phyloP scores from a whole-genome alignment of 345 rosid species.

The Eutrema heterophyllum region DNA sequence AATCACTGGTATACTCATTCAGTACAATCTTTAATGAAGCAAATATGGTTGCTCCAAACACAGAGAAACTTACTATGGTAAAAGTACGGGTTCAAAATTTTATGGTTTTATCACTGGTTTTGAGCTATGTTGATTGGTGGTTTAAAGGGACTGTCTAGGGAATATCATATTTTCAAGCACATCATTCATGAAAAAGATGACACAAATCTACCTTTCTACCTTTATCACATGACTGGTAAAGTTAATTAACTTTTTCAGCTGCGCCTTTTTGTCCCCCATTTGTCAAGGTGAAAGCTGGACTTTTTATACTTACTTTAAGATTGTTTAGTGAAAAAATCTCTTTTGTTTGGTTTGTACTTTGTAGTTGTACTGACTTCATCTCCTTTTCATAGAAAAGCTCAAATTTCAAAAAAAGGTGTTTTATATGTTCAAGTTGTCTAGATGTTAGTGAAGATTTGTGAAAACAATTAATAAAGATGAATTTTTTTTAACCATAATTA shows the following conservation, averaged over 20 bases:
- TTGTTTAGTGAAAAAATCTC: constrained; percentile 7
- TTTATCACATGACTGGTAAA: constrained; percentile 29
- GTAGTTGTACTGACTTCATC: constrained; percentile 7
- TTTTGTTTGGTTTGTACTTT: constrained; percentile 14
- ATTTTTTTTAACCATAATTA: neutral
- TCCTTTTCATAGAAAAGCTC: constrained; percentile 24
- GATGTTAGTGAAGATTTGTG: constrained; percentile 25
- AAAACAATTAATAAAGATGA: constrained; percentile 5
- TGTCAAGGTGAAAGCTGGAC: constrained; percentile 25
- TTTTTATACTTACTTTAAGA: constrained; percentile 11
- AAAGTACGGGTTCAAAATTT: neutral
- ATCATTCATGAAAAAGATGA: constrained; percentile 20
- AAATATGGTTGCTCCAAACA: constrained; percentile 10
- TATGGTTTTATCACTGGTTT: constrained; percentile 1
- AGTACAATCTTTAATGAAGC: neutral
- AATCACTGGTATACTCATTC: constrained; percentile 6
- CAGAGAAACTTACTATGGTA: neutral
- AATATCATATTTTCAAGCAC: constrained; percentile 13
- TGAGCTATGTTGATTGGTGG: constrained; percentile 12
- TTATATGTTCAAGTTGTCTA: constrained; percentile 21
- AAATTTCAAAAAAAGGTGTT: constrained; percentile 26
- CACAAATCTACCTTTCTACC: constrained; percentile 21
- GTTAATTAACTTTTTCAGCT: constrained; percentile 17
- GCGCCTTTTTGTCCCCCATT: constrained; percentile 28
- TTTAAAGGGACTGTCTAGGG: constrained; percentile 20